A percentile compares a stretch with the other conserved stretches of the same genome.
These are phyloP conservation scores for Taiwanofungus camphoratus DNA, from an alignment of 1,284 basidiomycete genomes.

Conservation along the genomic window DNA sequence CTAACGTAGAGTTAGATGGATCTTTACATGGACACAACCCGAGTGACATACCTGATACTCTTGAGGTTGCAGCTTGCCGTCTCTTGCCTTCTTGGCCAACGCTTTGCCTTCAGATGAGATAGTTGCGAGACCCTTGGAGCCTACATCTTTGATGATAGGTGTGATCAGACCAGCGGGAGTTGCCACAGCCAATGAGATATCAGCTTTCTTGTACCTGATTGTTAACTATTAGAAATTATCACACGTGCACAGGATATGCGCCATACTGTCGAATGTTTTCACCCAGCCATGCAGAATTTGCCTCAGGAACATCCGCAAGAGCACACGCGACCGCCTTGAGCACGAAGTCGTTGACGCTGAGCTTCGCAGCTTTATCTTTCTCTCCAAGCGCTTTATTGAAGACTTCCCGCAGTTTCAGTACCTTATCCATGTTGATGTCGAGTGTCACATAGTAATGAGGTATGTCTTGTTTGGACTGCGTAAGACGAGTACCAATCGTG, in stretches of 20 bases:
- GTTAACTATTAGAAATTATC: background rate
- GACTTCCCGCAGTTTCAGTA: conserved; percentile 88
- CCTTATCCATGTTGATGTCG: conserved; percentile 97
- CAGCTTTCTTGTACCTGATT: conserved; percentile 87
- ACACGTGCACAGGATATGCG: background rate
- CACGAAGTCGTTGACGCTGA: conserved; percentile 98
- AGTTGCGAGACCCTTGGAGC: conserved; percentile 84
- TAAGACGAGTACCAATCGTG: conserved; percentile 85
- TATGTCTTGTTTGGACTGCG: conserved; percentile 88
- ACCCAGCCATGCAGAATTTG: conserved; percentile 96
- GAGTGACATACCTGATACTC: conserved; percentile 80
- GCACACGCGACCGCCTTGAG: conserved; percentile 94
- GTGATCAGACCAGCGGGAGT: conserved; percentile 97
- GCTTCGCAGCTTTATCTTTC: conserved; percentile 81
- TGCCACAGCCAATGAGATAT: conserved; percentile 96
- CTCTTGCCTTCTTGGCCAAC: conserved; percentile 91
- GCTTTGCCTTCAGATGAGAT: conserved; percentile 92
- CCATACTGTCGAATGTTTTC: conserved; percentile 88
- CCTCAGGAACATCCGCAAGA: conserved; percentile 92
- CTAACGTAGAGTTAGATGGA: conserved; percentile 32
- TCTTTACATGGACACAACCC: conserved; percentile 1
- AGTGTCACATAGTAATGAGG: conserved; percentile 99
- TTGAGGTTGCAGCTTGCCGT: conserved; percentile 91
- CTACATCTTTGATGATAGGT: conserved; percentile 93
- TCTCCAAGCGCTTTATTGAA: conserved; percentile 91